Percentiles rank a stretch among this genome's conserved stretches.
Evolutionary conservation across 306 rosid species (phyloP).

Genomic region (Begonia loranthoides): DNA sequence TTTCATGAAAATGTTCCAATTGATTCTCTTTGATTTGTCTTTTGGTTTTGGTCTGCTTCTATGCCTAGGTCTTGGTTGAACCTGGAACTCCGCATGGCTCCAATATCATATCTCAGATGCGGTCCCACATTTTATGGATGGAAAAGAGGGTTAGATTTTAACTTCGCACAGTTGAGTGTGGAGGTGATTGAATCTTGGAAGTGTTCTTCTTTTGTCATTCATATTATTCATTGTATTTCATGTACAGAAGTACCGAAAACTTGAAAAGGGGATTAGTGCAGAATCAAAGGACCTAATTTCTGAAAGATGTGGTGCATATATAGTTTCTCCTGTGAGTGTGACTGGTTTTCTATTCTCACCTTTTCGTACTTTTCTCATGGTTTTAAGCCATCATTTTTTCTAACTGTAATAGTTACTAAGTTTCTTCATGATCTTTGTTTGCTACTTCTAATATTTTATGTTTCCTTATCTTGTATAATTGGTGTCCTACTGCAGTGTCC

Average conservation of each 20-base stretch:
- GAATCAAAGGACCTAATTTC: conserved; percentile 52
- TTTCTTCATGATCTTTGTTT: too few species aligned
- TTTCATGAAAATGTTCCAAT: too few species aligned
- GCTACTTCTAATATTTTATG: background rate
- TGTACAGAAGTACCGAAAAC: conserved; percentile 50
- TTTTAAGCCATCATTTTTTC: background rate
- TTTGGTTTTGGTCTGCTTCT: too few species aligned
- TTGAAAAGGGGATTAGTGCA: conserved; percentile 22
- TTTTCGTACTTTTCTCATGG: conserved; percentile 4
- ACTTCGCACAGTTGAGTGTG: background rate
- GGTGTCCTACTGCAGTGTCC: conserved; percentile 51
- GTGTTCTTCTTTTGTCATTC: too few species aligned
- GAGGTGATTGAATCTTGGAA: background rate
- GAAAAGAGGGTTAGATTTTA: conserved; percentile 48
- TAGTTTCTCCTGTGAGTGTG: conserved; percentile 87
- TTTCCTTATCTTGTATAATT: background rate
- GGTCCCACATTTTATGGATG: conserved; percentile 93
- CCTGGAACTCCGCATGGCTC: conserved; percentile 94
- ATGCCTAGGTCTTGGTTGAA: conserved; percentile 64
- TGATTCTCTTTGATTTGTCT: too few species aligned
- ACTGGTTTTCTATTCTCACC: conserved; percentile 3
- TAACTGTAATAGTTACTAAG: background rate
- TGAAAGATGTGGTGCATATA: conserved; percentile 46
- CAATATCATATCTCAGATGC: conserved; percentile 81
- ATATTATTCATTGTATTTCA: conserved; percentile 1